phyloP scores from a whole-genome alignment of 1,284 basidiomycete species.

The Austroboletus niveus region DNA sequence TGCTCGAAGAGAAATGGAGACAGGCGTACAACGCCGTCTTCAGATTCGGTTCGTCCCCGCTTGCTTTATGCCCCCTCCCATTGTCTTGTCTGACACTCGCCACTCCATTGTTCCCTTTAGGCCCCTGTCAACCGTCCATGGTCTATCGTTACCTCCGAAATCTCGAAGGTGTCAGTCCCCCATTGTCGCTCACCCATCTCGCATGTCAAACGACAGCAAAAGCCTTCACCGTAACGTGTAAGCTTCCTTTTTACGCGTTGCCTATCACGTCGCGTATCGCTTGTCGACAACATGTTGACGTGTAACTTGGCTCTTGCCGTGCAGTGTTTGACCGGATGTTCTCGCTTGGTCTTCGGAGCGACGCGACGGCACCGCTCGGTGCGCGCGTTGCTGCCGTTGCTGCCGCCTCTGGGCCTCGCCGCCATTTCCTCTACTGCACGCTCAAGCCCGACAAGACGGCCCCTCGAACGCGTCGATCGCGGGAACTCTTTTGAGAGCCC shows the following conservation, averaged over 20 bases:
- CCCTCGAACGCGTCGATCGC: constrained; percentile 36
- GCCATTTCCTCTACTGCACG: constrained; percentile 79
- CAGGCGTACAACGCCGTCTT: constrained; percentile 86
- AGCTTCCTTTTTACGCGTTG: constrained; percentile 24
- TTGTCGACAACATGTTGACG: background rate
- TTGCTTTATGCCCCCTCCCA: too few relatives aligned
- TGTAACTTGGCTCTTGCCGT: background rate
- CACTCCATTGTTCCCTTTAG: constrained; percentile 30
- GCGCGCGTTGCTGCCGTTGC: constrained; percentile 62
- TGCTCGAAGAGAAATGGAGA: constrained; percentile 92
- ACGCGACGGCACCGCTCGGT: constrained; percentile 61
- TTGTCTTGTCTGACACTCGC: background rate
- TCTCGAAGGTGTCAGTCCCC: constrained; percentile 79
- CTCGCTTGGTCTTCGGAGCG: constrained; percentile 72
- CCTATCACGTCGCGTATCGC: background rate
- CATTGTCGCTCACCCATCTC: constrained; percentile 76
- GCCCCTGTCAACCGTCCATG: constrained; percentile 85
- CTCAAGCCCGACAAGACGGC: constrained; percentile 52
- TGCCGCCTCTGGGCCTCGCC: constrained; percentile 61
- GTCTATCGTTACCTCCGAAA: constrained; percentile 84
- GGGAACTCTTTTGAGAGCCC: constrained; percentile 17
- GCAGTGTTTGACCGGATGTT: constrained; percentile 93
- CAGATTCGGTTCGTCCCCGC: constrained; percentile 65
- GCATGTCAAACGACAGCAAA: constrained; percentile 87
- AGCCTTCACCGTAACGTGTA: constrained; percentile 79